Percentiles rank a stretch among this genome's conserved stretches.
Conservation (phyloP, 371 early-diverging fungal genomes). For the Mycotypha africana region DNA sequence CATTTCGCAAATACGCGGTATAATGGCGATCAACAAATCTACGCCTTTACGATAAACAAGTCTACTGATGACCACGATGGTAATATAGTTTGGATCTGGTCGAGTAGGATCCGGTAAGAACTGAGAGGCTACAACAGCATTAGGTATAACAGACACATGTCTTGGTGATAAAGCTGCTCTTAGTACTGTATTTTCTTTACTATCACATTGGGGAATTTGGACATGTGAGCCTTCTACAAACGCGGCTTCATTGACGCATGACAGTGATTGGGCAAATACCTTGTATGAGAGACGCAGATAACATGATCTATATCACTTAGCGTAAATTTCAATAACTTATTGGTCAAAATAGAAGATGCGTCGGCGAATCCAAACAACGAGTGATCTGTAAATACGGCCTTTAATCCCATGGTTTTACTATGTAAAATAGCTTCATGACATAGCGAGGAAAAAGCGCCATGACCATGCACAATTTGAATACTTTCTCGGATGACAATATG, state of each 20-base stretch:
- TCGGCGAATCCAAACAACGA: constrained; percentile 98
- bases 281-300: constrained; percentile 98
- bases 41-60: constrained; percentile 97
- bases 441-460: constrained; percentile 89
- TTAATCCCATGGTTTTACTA: constrained; percentile 93
- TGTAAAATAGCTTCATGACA: constrained; percentile 97
- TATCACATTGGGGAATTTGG: too few relatives aligned
- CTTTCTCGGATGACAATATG: constrained; percentile 89
- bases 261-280: too few relatives aligned
- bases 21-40: constrained; percentile 87
- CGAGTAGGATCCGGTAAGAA: constrained; percentile 82
- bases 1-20: constrained; percentile 90
- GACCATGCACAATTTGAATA: constrained; percentile 97
- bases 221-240: neutral
- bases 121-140: constrained; percentile 92
- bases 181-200: constrained; percentile 97
- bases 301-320: constrained; percentile 94
- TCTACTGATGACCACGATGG: constrained; percentile 91
- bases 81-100: constrained; percentile 78
- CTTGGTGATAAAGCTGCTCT: constrained; percentile 88
- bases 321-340: constrained; percentile 93
- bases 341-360: constrained; percentile 88
- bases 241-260: neutral
- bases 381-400: constrained; percentile 98
- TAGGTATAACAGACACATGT: constrained; percentile 97